Percentiles rank a stretch among this genome's conserved stretches.
phyloP scores from a whole-genome alignment of 108 stramenopile species.

The Thalassiosira profunda region DNA sequence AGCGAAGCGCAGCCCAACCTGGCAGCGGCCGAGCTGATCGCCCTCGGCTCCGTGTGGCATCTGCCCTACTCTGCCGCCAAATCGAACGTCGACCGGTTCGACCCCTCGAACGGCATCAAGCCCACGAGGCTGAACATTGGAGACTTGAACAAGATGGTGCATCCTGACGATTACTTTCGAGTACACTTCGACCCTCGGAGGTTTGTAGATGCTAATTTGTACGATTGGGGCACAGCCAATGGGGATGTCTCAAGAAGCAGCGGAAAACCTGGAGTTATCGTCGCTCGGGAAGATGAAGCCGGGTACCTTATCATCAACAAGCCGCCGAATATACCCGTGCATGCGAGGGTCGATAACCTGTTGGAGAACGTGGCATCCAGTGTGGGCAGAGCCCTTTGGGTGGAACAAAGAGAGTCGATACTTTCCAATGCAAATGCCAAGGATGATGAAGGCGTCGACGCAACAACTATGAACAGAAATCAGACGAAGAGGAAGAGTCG shows the following conservation, averaged over 20 bases:
- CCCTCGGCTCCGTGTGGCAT: conserved; percentile 81
- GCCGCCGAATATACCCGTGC: conserved; percentile 79
- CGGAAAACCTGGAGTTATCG: conserved; percentile 59
- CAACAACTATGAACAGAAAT: conserved; percentile 1
- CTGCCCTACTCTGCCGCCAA: conserved; percentile 35
- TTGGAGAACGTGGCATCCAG: conserved; percentile 81
- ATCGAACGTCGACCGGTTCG: conserved; percentile 33
- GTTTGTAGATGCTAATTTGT: conserved; percentile 63
- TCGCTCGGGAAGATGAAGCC: conserved; percentile 40
- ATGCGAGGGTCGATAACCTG: conserved; percentile 84
- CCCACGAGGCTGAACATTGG: conserved; percentile 58
- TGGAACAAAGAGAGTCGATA: conserved; percentile 11
- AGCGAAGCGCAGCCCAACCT: conserved; percentile 14
- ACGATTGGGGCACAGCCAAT: conserved; percentile 55
- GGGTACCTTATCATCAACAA: conserved; percentile 82
- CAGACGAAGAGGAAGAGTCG: conserved; percentile 18
- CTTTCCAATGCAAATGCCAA: not conserved
- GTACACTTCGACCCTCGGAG: conserved; percentile 82
- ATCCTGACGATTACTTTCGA: conserved; percentile 76
- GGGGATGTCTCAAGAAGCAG: not conserved
- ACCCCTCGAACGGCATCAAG: conserved; percentile 52
- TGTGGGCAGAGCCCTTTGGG: conserved; percentile 41
- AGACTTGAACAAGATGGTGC: conserved; percentile 47
- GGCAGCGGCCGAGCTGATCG: conserved; percentile 58
- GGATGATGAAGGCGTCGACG: not conserved